Conservation (phyloP, 148 eudicot species). For the Chenopodium quinoa region DNA sequence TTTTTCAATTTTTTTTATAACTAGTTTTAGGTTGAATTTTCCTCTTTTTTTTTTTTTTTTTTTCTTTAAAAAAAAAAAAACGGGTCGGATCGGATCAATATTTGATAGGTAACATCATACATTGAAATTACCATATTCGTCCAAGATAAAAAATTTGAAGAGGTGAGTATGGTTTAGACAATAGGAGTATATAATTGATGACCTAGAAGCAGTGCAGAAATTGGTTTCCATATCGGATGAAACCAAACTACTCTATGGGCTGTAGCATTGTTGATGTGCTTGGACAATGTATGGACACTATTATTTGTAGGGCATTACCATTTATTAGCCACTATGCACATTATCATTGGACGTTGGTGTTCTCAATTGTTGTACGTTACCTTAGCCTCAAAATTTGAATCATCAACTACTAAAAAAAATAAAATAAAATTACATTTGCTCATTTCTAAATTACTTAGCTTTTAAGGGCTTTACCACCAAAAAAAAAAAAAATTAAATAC, state of each 20-base stretch:
- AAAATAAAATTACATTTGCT: no score
- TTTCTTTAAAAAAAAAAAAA: no score
- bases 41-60: no score
- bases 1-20: no score
- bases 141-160: background rate
- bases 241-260: slow-evolving; percentile 10
- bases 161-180: background rate
- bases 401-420: background rate
- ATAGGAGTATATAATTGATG: background rate
- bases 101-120: no score
- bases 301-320: slow-evolving; percentile 12
- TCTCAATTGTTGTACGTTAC: background rate
- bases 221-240: slow-evolving; percentile 2
- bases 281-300: background rate
- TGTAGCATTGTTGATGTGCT: background rate
- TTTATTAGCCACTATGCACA: background rate
- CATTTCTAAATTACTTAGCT: no score
- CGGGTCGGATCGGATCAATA: background rate
- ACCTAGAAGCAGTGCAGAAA: background rate
- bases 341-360: background rate
- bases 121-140: background rate
- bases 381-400: background rate
- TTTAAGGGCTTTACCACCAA: no score
- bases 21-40: background rate
- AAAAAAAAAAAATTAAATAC: no score